Evolutionary conservation across 2,329 filamentous ascomycete genomes (phyloP).

Genomic region (Fusarium buharicum): DNA sequence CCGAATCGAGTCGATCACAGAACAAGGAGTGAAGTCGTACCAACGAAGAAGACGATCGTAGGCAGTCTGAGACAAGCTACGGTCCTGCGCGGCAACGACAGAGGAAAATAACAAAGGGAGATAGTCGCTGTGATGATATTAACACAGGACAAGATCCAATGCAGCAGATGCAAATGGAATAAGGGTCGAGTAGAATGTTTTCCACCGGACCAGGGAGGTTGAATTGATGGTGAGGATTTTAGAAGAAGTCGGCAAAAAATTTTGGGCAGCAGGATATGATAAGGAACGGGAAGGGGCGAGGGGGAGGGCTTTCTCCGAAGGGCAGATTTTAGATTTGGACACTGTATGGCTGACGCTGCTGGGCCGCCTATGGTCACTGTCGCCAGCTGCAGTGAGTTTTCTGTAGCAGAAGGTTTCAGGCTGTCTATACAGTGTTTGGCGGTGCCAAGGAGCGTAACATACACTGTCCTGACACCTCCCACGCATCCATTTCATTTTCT

Average conservation of each 20-base stretch:
- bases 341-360: slow-evolving; percentile 27
- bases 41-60: slow-evolving; percentile 42
- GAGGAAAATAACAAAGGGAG: slow-evolving; percentile 41
- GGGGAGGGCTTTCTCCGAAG: slow-evolving; percentile 33
- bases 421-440: slow-evolving; percentile 25
- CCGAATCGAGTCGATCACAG: slow-evolving; percentile 42
- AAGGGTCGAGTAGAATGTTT: slow-evolving; percentile 49
- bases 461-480: slow-evolving; percentile 20
- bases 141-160: slow-evolving; percentile 51
- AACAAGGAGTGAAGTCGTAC: slow-evolving; percentile 48
- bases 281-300: slow-evolving; percentile 48
- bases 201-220: slow-evolving; percentile 53
- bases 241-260: slow-evolving; percentile 50
- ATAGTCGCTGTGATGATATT: slow-evolving; percentile 46
- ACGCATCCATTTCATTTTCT: too few relatives aligned
- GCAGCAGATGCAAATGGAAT: slow-evolving; percentile 47
- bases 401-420: slow-evolving; percentile 13
- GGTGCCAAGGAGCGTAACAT: not conserved
- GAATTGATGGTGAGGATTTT: slow-evolving; percentile 52
- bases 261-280: slow-evolving; percentile 53
- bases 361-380: slow-evolving; percentile 14
- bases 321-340: slow-evolving; percentile 21
- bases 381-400: not conserved
- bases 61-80: slow-evolving; percentile 48
- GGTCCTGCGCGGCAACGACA: slow-evolving; percentile 47